Evolutionary conservation across 106 monocot genomes (phyloP).

Genomic region (Dioscorea dumetorum): DNA sequence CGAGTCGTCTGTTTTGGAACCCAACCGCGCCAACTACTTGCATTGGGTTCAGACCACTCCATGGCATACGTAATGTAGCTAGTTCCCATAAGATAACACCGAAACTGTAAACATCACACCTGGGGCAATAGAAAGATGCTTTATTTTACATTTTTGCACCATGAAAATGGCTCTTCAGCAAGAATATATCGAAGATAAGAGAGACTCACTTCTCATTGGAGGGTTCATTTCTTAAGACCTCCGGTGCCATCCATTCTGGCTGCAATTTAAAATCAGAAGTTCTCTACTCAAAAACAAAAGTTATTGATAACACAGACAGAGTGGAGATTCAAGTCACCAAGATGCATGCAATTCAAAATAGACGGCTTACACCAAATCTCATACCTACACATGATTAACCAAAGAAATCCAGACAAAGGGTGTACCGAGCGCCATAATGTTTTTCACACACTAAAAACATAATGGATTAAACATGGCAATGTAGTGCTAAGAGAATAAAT

Average conservation of each 20-base stretch:
- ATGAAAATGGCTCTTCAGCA: no score
- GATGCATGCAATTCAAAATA: no score
- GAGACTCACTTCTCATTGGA: conserved; percentile 80
- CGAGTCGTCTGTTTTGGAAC: conserved; percentile 79
- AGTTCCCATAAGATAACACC: conserved; percentile 90
- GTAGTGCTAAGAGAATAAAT: no score
- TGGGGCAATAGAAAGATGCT: conserved; percentile 3
- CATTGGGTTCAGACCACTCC: conserved; percentile 93
- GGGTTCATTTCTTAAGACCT: conserved; percentile 85
- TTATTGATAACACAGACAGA: no score
- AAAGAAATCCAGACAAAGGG: no score
- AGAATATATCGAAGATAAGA: neutral
- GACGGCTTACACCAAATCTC: no score
- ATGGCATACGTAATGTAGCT: conserved; percentile 69
- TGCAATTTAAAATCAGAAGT: conserved; percentile 25
- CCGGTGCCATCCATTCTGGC: conserved; percentile 99
- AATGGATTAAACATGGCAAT: no score
- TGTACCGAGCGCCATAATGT: no score
- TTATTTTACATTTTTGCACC: neutral
- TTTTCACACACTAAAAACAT: no score
- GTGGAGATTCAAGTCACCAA: no score
- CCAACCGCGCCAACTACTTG: conserved; percentile 98
- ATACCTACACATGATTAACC: no score
- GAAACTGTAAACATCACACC: conserved; percentile 90
- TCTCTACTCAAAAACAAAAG: no score